Base-by-base conservation (phyloP, 805 yeast genomes). In the Candida alai region DNA sequence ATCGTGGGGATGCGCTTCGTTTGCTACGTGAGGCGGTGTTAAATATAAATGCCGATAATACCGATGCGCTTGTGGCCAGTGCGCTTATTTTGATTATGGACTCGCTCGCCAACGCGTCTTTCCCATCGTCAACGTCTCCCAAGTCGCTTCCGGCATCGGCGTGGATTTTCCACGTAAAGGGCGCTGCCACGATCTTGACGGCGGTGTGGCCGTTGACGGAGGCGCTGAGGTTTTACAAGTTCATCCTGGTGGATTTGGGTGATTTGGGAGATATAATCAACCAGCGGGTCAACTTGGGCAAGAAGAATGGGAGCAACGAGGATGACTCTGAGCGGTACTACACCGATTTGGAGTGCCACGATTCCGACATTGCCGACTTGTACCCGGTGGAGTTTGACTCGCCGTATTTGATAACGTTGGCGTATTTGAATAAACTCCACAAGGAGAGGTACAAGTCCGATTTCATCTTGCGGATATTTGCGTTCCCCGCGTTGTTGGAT, bases 91-190 rank as follows among this genome's bases (percentile, higher is more conserved):
- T 90, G 36, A 88, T 88, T 36, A 84, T 90, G 84, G 97, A 90
- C 55, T 85, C 97, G 0, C 64, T 87, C 44, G 97, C 97, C 3
- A 89, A 89, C 58, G 97, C 96, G 0, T 76, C 80, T 2, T 63
- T 74, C 30, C 95, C 76, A 28, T 53, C 58, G 28, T 58, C 62
- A 21, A 62, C 68, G 2, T 60, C 67, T 3, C 68, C 78, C 3
- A 75, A 73, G 44, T 80, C 88, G 2, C 58, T 88, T 37, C 95
- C 96, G 1, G 89, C 97, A 2, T 80, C 93, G 3, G 95, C 97
- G 0, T 90, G 97, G 97, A 80, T 90, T 37, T 93, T 86, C 66
- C 97, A 90, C 51, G 96, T 90, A 9, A 84, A 93, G 48, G 97
- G 97, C 20, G 96, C 97, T 0, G 96, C 96, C 5, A 89, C 97